Conservation (phyloP, 2,329 filamentous ascomycete genomes). For the Trichoderma afroharzianum region DNA sequence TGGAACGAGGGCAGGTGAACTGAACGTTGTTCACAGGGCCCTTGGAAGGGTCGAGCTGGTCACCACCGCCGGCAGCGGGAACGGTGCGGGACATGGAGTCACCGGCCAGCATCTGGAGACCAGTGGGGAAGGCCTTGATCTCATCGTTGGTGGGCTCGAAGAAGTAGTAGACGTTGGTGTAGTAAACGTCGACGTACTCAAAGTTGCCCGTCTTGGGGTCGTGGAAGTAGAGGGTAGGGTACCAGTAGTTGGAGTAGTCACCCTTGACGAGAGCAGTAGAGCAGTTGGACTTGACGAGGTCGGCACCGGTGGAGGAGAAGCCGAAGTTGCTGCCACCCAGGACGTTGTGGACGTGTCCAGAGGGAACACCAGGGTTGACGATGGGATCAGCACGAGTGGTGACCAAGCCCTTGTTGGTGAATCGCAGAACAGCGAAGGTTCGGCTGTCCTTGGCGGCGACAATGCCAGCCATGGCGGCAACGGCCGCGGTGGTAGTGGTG, state of each 20-base stretch:
- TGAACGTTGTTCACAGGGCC: conserved; percentile 53
- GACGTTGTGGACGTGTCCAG: conserved; percentile 66
- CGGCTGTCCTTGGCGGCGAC: conserved; percentile 42
- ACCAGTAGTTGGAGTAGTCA: conserved; percentile 76
- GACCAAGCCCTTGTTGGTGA: conserved; percentile 62
- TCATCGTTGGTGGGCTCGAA: conserved; percentile 63
- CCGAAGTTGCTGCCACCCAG: conserved; percentile 68
- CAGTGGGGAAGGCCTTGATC: conserved; percentile 65
- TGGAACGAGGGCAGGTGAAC: conserved; percentile 59
- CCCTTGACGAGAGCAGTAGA: conserved; percentile 65
- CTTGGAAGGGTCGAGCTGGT: conserved; percentile 49
- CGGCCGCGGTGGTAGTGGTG: conserved; percentile 27
- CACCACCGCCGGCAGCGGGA: conserved; percentile 48
- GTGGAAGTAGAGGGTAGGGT: conserved; percentile 65
- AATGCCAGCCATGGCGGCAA: conserved; percentile 38
- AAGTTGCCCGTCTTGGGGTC: conserved; percentile 60
- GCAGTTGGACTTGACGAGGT: conserved; percentile 60
- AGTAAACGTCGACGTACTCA: conserved; percentile 64
- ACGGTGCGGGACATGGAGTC: conserved; percentile 55
- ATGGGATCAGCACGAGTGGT: conserved; percentile 66
- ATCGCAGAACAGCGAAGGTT: conserved; percentile 67
- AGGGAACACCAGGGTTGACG: conserved; percentile 55
- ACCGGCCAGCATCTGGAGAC: conserved; percentile 69
- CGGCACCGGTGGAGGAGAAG: conserved; percentile 57
- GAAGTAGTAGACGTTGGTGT: conserved; percentile 76